phyloP scores from a whole-genome alignment of 2,329 filamentous ascomycete genomes.

The Gyromitra esculenta region DNA sequence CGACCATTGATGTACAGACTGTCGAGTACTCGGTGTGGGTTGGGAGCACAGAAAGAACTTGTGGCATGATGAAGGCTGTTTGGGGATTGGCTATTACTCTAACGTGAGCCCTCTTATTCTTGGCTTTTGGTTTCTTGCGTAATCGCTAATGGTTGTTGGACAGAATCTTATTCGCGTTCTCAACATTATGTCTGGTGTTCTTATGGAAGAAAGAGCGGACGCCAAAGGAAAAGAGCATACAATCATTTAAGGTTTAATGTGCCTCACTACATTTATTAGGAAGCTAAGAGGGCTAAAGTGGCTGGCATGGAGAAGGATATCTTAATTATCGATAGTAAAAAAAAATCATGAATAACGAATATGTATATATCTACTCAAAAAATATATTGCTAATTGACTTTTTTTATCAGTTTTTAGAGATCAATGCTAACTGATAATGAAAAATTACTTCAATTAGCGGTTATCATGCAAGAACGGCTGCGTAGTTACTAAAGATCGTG shows the following conservation, averaged over 20 bases:
- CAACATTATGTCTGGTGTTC: conserved; percentile 61
- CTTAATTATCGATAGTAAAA: no score
- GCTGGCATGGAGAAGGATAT: no score
- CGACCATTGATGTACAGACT: neutral
- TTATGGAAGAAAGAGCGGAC: conserved; percentile 40
- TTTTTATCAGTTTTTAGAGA: no score
- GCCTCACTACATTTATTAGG: neutral
- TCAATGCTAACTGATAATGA: no score
- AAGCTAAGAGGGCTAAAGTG: neutral
- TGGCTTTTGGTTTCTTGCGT: neutral
- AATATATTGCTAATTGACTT: no score
- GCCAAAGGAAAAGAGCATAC: neutral
- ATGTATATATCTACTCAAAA: no score
- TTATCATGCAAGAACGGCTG: no score
- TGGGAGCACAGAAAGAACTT: conserved; percentile 67
- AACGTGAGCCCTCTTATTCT: conserved; percentile 61
- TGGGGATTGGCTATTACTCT: conserved; percentile 87
- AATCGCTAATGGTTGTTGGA: neutral
- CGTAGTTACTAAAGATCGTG: no score
- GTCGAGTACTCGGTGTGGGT: conserved; percentile 65
- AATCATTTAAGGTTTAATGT: neutral
- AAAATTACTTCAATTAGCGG: no score
- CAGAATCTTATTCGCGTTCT: conserved; percentile 72
- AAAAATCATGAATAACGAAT: no score
- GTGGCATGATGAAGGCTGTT: conserved; percentile 83